Base-by-base conservation (phyloP, 2,329 filamentous ascomycete species). In the Teratosphaeria epicoccoides region DNA sequence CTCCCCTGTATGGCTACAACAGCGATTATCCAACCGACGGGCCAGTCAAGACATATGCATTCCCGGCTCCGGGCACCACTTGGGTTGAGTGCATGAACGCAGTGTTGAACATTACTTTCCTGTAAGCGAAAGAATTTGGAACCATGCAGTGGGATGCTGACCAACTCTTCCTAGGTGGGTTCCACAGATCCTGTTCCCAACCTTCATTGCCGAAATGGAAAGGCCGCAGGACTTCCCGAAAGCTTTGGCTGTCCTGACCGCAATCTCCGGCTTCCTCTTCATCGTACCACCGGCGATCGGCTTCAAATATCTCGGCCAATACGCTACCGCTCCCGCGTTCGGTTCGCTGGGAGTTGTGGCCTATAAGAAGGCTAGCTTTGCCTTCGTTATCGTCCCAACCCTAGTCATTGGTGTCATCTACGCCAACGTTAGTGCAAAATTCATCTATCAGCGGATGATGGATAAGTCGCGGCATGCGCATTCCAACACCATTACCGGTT, bases 161-260 rank as follows among this genome's bases (percentile, higher is more conserved):
- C n/a, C 10, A 17, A 40, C n/a, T 7, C n/a, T 2, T 22, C 33
- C 4, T 17, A 40, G 33, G 45, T 76, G 73, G 73, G 72, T 76
- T 1, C 73, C 74, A 1, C 74, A 77, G 53, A 76, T 76, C 52
- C 68, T 76, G 24, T 76, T 77, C 61, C 74, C 74, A 1, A 73
- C 71, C 12, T 77, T 77, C 62, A 76, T 77, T 62, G 59, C 73
- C 26, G 74, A 77, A 55, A 76, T 76, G 73, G 70, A 76, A 53
- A 62, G 61, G 11, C 74, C 74, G 1, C 69, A 76, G 46, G 74
- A 77, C 60, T 76, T 76, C 61, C 73, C 74, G 44, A 77, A 77
- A 53, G 65, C 73, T 2, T 67, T 77, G 29, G 71, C 73, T 2
- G 73, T 76, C 29, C 63, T 76, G 3, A 60, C 70, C 2, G 68